Percentiles rank a stretch among this genome's conserved stretches.
Conservation (phyloP, 2,329 filamentous ascomycete species). For the Ophiostoma triangulosporum region DNA sequence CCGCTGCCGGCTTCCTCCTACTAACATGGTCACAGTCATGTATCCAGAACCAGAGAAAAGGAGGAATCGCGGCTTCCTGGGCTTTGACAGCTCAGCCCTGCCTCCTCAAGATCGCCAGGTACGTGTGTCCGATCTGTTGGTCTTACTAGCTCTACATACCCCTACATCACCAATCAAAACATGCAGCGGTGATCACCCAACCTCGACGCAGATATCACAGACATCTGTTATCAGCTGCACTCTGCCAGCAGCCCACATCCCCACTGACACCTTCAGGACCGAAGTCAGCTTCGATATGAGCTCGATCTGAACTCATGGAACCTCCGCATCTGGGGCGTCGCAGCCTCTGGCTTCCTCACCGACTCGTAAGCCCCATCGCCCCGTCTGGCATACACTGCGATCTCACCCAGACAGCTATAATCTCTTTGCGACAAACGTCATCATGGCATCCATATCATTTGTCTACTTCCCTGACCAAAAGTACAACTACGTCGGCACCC, state of each 20-base stretch:
- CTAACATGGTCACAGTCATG: conserved; percentile 14
- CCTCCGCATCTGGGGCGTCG: conserved; percentile 39
- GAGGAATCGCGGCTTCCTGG: conserved; percentile 37
- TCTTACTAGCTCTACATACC: no score
- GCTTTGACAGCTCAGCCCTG: conserved; percentile 36
- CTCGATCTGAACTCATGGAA: conserved; percentile 42
- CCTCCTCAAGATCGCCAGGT: conserved; percentile 35
- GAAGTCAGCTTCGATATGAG: conserved; percentile 37
- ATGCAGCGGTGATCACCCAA: no score
- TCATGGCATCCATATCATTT: conserved; percentile 37
- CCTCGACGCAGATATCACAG: no score
- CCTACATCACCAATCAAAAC: no score
- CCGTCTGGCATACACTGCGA: not conserved
- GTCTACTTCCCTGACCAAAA: conserved; percentile 34
- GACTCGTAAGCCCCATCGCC: conserved; percentile 30
- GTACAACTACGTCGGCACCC: conserved; percentile 30
- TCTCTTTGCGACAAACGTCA: conserved; percentile 41
- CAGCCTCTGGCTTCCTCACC: conserved; percentile 40
- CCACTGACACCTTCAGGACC: conserved; percentile 25
- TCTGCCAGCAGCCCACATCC: not conserved
- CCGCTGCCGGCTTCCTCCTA: not conserved
- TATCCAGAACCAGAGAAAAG: conserved; percentile 23
- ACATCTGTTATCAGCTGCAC: not conserved
- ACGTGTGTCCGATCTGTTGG: conserved; percentile 18
- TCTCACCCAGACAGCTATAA: conserved; percentile 29